These are phyloP conservation scores for Erysiphe pulchra DNA, from an alignment of 2,329 filamentous ascomycete genomes.

Conservation along the genomic window DNA sequence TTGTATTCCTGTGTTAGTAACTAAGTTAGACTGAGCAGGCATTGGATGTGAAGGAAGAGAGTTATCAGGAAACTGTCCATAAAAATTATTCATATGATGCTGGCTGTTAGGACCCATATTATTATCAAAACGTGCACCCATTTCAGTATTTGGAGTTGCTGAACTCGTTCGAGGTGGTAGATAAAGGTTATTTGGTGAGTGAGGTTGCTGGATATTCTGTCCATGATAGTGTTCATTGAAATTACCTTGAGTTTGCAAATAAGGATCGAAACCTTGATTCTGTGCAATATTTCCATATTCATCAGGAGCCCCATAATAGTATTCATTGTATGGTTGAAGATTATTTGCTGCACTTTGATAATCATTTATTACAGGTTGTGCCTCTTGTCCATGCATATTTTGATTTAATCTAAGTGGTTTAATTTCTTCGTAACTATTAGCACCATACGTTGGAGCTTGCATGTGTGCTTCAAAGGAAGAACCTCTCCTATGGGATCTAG, in stretches of 20 bases:
- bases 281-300: not conserved
- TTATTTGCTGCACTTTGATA: conserved; percentile 48
- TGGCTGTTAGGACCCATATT: conserved; percentile 6
- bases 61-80: conserved; percentile 9
- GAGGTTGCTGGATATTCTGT: not conserved
- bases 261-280: conserved; percentile 3
- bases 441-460: conserved; percentile 16
- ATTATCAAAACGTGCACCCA: conserved; percentile 4
- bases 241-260: conserved; percentile 4
- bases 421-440: conserved; percentile 16
- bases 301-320: conserved; percentile 6
- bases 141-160: conserved; percentile 6
- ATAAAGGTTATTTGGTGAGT: conserved; percentile 5
- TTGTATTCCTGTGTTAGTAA: conserved; percentile 18
- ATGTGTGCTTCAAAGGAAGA: conserved; percentile 11
- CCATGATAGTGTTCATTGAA: conserved; percentile 4
- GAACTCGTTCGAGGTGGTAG: conserved; percentile 10
- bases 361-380: conserved; percentile 34
- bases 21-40: conserved; percentile 33
- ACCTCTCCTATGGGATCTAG: conserved; percentile 6
- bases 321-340: conserved; percentile 23
- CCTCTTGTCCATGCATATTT: conserved; percentile 22
- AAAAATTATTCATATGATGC: conserved; percentile 5
- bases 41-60: conserved; percentile 32
- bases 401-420: conserved; percentile 41